Evolutionary conservation across 2,329 filamentous ascomycete species (phyloP).

Genomic region (Fusarium sterilihyphosum): DNA sequence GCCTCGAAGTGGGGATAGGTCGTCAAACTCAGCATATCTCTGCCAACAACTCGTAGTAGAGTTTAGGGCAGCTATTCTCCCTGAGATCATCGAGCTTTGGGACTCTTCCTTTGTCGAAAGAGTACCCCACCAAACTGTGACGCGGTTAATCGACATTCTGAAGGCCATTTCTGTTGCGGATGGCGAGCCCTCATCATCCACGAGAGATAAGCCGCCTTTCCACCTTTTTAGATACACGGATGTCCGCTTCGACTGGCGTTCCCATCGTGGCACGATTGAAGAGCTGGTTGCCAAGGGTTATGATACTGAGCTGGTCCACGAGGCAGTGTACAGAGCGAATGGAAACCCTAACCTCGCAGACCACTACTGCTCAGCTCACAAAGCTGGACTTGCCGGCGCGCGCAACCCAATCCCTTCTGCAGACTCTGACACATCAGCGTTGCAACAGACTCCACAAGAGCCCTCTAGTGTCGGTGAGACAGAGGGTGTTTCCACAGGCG

Average conservation of each 20-base stretch:
- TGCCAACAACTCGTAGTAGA: conserved; percentile 86
- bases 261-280: conserved; percentile 43
- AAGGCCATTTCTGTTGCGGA: conserved; percentile 82
- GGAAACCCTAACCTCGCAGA: conserved; percentile 68
- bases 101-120: conserved; percentile 85
- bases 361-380: conserved; percentile 79
- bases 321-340: conserved; percentile 86
- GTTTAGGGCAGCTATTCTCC: conserved; percentile 81
- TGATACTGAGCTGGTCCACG: conserved; percentile 72
- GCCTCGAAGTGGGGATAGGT: conserved; percentile 53
- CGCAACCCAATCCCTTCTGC: conserved; percentile 74
- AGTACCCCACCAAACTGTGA: conserved; percentile 78
- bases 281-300: conserved; percentile 48
- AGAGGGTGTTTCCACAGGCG: conserved; percentile 39
- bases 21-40: conserved; percentile 52
- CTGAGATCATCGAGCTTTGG: conserved; percentile 83
- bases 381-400: conserved; percentile 64
- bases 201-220: conserved; percentile 63
- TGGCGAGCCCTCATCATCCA: conserved; percentile 72
- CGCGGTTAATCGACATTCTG: conserved; percentile 84
- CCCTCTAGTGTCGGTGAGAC: conserved; percentile 24
- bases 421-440: conserved; percentile 58
- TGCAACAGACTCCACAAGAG: conserved; percentile 39
- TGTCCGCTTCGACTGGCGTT: conserved; percentile 59
- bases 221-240: conserved; percentile 57